Conservation (phyloP, 371 early-diverging fungal species). For the Mucor piriformis region DNA sequence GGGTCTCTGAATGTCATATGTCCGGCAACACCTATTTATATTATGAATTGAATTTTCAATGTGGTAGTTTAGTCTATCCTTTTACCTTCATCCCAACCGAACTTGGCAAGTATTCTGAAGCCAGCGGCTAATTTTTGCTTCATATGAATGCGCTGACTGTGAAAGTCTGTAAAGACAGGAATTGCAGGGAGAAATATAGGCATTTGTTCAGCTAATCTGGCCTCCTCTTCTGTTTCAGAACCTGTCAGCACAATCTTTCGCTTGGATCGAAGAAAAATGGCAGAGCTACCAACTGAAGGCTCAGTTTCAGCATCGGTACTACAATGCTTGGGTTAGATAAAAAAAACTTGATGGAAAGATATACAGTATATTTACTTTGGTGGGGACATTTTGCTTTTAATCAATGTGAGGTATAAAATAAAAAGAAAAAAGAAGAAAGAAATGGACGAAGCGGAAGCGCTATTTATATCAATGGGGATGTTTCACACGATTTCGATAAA, state of each 20-base stretch:
- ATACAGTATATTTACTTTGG: too few relatives aligned
- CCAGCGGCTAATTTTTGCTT: conserved; percentile 64
- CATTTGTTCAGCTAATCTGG: conserved; percentile 40
- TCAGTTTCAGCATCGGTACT: neutral
- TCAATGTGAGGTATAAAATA: too few relatives aligned
- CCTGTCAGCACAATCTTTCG: conserved; percentile 43
- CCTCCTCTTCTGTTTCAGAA: conserved; percentile 52
- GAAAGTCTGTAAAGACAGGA: conserved; percentile 40
- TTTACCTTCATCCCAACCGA: conserved; percentile 56
- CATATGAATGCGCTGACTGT: conserved; percentile 59
- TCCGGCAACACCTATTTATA: conserved; percentile 44
- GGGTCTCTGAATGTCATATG: conserved; percentile 66
- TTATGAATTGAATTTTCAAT: neutral
- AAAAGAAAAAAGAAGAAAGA: too few relatives aligned
- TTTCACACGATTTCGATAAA: too few relatives aligned
- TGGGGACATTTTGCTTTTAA: too few relatives aligned
- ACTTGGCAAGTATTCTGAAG: conserved; percentile 58
- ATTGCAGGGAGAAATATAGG: conserved; percentile 43
- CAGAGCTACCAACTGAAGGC: neutral
- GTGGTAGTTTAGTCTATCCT: neutral
- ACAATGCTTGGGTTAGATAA: too few relatives aligned
- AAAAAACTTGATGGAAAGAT: too few relatives aligned
- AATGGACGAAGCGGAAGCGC: too few relatives aligned
- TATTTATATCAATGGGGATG: too few relatives aligned
- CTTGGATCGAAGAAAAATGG: conserved; percentile 34